Conservation (phyloP, 2,329 filamentous ascomycete genomes). For the Aphanoascus verrucosus region DNA sequence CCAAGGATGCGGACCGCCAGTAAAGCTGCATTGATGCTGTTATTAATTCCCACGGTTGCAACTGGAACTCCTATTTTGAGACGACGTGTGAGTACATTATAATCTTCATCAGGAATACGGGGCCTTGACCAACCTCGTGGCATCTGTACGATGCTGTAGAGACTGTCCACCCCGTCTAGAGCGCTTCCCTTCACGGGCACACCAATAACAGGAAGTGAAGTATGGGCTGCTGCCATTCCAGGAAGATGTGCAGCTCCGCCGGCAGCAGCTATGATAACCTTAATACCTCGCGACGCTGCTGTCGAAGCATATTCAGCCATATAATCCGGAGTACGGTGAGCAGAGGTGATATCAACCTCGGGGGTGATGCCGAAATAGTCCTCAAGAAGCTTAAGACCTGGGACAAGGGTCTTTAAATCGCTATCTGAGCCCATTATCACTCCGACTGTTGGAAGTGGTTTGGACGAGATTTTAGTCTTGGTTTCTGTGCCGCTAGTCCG, state of each 20-base stretch:
- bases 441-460: slow-evolving; percentile 30
- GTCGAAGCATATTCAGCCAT: slow-evolving; percentile 58
- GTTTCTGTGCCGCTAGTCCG: slow-evolving; percentile 55
- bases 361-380: slow-evolving; percentile 36
- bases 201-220: slow-evolving; percentile 63
- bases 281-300: slow-evolving; percentile 55
- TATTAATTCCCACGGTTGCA: slow-evolving; percentile 69
- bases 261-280: slow-evolving; percentile 65
- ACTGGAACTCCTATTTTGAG: slow-evolving; percentile 51
- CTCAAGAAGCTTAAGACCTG: slow-evolving; percentile 35
- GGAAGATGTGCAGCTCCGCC: slow-evolving; percentile 64
- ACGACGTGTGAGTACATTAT: slow-evolving; percentile 21
- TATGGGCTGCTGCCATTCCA: slow-evolving; percentile 64
- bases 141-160: slow-evolving; percentile 69
- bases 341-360: slow-evolving; percentile 39
- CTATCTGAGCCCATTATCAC: slow-evolving; percentile 43
- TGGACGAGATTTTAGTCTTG: slow-evolving; percentile 15
- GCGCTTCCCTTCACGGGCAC: slow-evolving; percentile 65
- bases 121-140: slow-evolving; percentile 42
- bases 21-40: slow-evolving; percentile 65
- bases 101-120: not conserved
- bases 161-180: slow-evolving; percentile 59
- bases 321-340: slow-evolving; percentile 58
- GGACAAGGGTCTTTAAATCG: slow-evolving; percentile 36
- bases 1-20: slow-evolving; percentile 61